A percentile compares a stretch with the other conserved stretches of the same genome.
Conservation (phyloP, 108 stramenopile species). For the Fragilaria crotonensis region DNA sequence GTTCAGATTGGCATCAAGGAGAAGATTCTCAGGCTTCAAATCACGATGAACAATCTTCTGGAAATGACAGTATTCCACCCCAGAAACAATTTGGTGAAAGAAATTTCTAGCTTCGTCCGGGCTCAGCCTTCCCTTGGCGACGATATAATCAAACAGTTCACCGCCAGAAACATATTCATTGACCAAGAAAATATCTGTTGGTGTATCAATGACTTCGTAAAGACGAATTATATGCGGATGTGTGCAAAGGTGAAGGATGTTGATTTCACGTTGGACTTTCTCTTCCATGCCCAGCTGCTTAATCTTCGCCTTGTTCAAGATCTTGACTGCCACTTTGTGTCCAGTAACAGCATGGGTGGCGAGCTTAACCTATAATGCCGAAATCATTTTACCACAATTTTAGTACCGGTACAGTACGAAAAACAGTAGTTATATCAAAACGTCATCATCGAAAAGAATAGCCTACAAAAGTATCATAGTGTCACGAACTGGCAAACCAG, state of each 20-base stretch:
- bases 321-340: constrained; percentile 99
- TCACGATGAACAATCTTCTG: constrained; percentile 99
- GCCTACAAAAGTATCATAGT: too few species aligned
- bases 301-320: constrained; percentile 98
- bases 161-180: constrained; percentile 99
- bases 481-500: too few species aligned
- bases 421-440: constrained; percentile 1
- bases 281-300: constrained; percentile 98
- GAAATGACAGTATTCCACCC: constrained; percentile 99
- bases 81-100: constrained; percentile 98
- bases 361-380: too few species aligned
- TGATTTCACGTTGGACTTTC: constrained; percentile 99
- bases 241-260: constrained; percentile 95
- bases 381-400: too few species aligned
- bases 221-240: constrained; percentile 99
- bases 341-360: constrained; percentile 98
- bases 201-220: constrained; percentile 97
- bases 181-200: constrained; percentile 98
- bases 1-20: constrained; percentile 89
- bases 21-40: too few species aligned
- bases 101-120: constrained; percentile 96
- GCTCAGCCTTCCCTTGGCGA: constrained; percentile 89
- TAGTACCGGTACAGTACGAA: constrained; percentile 1
- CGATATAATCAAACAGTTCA: constrained; percentile 99
- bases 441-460: constrained; percentile 1